phyloP scores from a whole-genome alignment of 1,284 basidiomycete genomes.

The Ceratobasidium sp. region DNA sequence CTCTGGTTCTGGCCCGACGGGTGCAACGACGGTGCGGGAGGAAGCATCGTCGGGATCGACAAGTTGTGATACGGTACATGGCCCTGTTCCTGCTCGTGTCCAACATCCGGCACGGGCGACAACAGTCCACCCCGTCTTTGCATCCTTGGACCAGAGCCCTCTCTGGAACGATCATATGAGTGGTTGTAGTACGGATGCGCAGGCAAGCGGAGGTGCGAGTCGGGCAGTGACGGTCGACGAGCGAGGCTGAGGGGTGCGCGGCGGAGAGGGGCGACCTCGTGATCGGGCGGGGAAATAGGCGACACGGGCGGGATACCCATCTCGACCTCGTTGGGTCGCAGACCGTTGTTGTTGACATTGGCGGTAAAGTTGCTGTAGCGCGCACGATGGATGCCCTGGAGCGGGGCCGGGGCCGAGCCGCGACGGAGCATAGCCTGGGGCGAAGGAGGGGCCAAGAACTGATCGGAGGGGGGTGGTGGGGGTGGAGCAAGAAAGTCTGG shows the following conservation, averaged over 20 bases:
- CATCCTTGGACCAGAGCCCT: conserved; percentile 11
- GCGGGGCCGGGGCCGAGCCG: conserved; percentile 24
- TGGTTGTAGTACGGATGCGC: conserved; percentile 25
- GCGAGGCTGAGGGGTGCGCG: conserved; percentile 15
- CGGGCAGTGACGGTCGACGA: conserved; percentile 31
- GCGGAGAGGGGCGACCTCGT: conserved; percentile 19
- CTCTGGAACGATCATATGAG: background rate
- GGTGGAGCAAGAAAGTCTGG: conserved; percentile 11
- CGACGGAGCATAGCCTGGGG: conserved; percentile 25
- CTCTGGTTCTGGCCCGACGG: background rate
- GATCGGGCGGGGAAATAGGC: conserved; percentile 36
- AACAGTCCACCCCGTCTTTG: conserved; percentile 15
- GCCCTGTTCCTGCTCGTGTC: conserved; percentile 20
- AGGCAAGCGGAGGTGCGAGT: conserved; percentile 32
- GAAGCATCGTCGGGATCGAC: conserved; percentile 10
- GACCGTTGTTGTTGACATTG: background rate
- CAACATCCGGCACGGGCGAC: conserved; percentile 35
- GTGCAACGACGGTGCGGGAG: conserved; percentile 6
- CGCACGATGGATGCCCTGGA: conserved; percentile 37
- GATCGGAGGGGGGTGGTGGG: background rate
- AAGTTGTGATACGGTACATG: background rate
- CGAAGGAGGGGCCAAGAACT: conserved; percentile 20
- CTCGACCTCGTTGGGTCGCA: background rate
- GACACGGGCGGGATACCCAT: conserved; percentile 9
- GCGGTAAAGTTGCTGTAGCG: conserved; percentile 26